Evolutionary conservation across 805 yeast genomes (phyloP).

Genomic region (Cyberlindnera japonica): DNA sequence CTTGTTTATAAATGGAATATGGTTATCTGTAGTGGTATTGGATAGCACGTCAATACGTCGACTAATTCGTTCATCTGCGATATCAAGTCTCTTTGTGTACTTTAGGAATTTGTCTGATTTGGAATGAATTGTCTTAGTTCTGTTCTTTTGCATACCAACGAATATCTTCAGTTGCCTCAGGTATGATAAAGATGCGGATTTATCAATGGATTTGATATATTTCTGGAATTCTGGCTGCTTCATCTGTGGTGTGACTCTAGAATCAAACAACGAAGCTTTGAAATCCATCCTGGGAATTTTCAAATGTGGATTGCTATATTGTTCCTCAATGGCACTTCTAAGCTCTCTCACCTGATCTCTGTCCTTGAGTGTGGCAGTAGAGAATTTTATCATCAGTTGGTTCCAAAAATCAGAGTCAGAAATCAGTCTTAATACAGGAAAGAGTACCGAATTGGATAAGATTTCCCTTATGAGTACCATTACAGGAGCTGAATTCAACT

Average conservation of each 20-base stretch:
- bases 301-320: conserved; percentile 35
- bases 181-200: conserved; percentile 35
- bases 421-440: conserved; percentile 47
- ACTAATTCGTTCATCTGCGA: conserved; percentile 31
- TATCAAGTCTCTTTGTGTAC: conserved; percentile 31
- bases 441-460: conserved; percentile 51
- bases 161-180: conserved; percentile 48
- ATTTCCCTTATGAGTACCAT: conserved; percentile 57
- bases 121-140: conserved; percentile 32
- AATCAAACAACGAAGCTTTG: conserved; percentile 27
- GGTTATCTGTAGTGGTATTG: background rate
- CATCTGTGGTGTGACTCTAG: conserved; percentile 37
- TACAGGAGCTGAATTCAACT: conserved; percentile 44
- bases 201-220: conserved; percentile 34
- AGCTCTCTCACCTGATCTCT: conserved; percentile 70
- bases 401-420: conserved; percentile 80
- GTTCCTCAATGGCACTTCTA: conserved; percentile 65
- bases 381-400: conserved; percentile 50
- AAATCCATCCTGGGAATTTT: conserved; percentile 7
- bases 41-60: conserved; percentile 27
- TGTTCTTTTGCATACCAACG: conserved; percentile 43
- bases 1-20: background rate
- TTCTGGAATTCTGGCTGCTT: conserved; percentile 38
- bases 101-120: conserved; percentile 26
- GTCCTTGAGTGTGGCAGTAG: conserved; percentile 66